Evolutionary conservation across 179 eudicot species (phyloP), one percentile per base, ranked within the genome.

Genomic region (Carnegiea gigantea): DNA sequence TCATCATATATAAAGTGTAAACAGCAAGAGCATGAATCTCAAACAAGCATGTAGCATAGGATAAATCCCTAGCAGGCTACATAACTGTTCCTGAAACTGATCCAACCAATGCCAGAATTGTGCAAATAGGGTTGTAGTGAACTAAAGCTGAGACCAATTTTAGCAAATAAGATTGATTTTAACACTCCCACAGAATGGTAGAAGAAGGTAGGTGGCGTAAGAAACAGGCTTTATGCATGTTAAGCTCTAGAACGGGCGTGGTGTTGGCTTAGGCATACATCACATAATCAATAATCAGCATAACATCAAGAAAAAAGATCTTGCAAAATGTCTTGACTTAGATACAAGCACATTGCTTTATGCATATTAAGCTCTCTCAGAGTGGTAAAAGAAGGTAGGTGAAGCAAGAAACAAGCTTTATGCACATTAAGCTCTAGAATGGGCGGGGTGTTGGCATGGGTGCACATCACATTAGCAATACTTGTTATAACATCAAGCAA

Each of bases 261-360:
- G 3, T n/a, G 24, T 57, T 6, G 18, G 79, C 8, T 44, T 54
- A 40, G 44, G 44, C 0, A 40, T 40, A 40, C 44, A 40, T 40
- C 44, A 1, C 44, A 70, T 26, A 11, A 71, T 53, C 54, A 79
- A 10, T 9, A 70, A 33, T 44, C 73, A 70, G 21, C 64, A 70
- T 17, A 73, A n/a, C 65, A 33, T 28, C n/a, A 70, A 6, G 46
- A 79, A 28, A 23, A 12, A 51, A 15, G 9, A 70, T 44, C 17
- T n/a, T 70, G 57, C 75, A 70, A 49, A 23, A 70, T 57, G 54
- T 73, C n/a, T 51, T 68, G 4, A 7, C 44, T 20, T 26, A 70
- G 70, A 70, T 68, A 11, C 33, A 79, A 70, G 40, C 67, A 79
- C 59, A 23, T 28, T 51, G 20, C 82, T 73, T 51, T 59, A 72